These are phyloP conservation scores for Luffa acutangula DNA, from an alignment of 306 rosid species.

Conservation along the genomic window DNA sequence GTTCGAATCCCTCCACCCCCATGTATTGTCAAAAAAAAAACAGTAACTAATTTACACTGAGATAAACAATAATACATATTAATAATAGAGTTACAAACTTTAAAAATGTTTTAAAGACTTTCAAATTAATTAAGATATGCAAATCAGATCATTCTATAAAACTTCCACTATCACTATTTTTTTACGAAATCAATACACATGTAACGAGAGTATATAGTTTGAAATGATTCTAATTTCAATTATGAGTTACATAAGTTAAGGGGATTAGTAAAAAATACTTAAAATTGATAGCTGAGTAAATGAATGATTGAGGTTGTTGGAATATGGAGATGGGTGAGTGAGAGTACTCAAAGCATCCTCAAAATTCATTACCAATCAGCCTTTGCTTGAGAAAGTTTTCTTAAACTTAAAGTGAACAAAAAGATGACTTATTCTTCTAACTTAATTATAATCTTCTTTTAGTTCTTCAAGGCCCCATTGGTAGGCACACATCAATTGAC, in stretches of 20 bases:
- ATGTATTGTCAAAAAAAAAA: too few relatives aligned
- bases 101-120: background rate
- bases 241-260: background rate
- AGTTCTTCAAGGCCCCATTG: conserved; percentile 1
- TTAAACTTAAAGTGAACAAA: conserved; percentile 29
- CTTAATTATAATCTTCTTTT: background rate
- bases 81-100: background rate
- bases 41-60: too few relatives aligned
- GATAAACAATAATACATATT: too few relatives aligned
- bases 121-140: background rate
- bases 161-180: background rate
- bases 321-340: background rate
- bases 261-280: background rate
- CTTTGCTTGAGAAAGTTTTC: conserved; percentile 20
- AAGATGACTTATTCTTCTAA: conserved; percentile 1
- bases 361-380: background rate
- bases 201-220: too few relatives aligned
- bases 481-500: background rate
- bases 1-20: too few relatives aligned
- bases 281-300: background rate
- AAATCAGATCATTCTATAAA: background rate
- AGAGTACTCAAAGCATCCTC: conserved; percentile 15
- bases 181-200: too few relatives aligned
- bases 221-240: too few relatives aligned
- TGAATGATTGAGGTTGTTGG: background rate